Evolutionary conservation across 2,329 filamentous ascomycete species (phyloP).

Genomic region (Plectosphaerella sp.): DNA sequence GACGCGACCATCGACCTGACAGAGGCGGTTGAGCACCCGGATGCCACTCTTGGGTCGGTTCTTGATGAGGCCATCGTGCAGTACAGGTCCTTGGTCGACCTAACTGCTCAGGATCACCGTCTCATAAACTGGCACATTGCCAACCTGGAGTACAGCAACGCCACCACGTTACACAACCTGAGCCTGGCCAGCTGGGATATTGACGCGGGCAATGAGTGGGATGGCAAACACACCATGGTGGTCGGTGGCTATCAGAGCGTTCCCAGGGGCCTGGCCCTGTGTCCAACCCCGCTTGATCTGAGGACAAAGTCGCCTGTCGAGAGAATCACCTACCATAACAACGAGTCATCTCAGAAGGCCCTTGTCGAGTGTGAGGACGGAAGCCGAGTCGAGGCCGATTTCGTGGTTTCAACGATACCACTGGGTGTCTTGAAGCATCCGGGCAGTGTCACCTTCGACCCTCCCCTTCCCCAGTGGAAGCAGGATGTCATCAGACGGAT

Average conservation of each 20-base stretch:
- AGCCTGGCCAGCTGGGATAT: slow-evolving; percentile 94
- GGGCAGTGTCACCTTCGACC: slow-evolving; percentile 76
- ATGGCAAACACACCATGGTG: slow-evolving; percentile 89
- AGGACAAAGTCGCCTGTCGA: slow-evolving; percentile 69
- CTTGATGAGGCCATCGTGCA: slow-evolving; percentile 89
- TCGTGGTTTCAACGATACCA: slow-evolving; percentile 84
- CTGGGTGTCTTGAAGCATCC: slow-evolving; percentile 83
- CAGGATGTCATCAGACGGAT: slow-evolving; percentile 72
- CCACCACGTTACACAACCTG: slow-evolving; percentile 78
- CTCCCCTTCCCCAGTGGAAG: slow-evolving; percentile 86
- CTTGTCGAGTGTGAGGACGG: slow-evolving; percentile 75
- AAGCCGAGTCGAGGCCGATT: slow-evolving; percentile 73
- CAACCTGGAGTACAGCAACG: slow-evolving; percentile 97
- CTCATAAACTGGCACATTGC: slow-evolving; percentile 98
- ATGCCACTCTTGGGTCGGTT: slow-evolving; percentile 80
- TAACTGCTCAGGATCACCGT: slow-evolving; percentile 82
- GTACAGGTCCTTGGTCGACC: slow-evolving; percentile 76
- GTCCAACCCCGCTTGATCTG: slow-evolving; percentile 73
- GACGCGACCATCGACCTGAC: slow-evolving; percentile 69
- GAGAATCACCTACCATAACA: slow-evolving; percentile 61
- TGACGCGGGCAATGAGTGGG: slow-evolving; percentile 95
- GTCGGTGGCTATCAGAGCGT: slow-evolving; percentile 92
- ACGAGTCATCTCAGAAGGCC: slow-evolving; percentile 41
- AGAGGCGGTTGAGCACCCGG: slow-evolving; percentile 54
- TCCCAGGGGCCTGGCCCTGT: slow-evolving; percentile 77